phyloP scores from a whole-genome alignment of 345 rosid genomes.

The Eucalyptus coolabah region DNA sequence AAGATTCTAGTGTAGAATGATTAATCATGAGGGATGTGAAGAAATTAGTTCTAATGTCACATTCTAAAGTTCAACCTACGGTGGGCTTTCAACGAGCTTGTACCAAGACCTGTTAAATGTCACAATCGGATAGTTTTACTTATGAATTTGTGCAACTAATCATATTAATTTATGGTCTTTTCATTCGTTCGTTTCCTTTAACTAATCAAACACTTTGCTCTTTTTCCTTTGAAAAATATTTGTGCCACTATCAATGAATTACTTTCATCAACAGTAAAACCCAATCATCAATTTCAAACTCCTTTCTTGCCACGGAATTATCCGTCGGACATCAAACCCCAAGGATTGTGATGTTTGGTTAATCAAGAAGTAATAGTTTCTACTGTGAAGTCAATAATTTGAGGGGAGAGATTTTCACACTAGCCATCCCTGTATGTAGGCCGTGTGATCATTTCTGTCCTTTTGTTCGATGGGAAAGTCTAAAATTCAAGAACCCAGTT shows the following conservation, averaged over 20 bases:
- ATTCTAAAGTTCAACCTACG: not conserved
- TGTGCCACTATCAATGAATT: not conserved
- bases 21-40: not conserved
- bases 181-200: not conserved
- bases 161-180: not conserved
- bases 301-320: rapidly evolving
- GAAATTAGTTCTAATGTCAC: not conserved
- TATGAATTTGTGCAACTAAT: not conserved
- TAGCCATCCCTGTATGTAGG: not conserved
- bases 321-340: not conserved
- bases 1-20: not conserved
- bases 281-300: not conserved
- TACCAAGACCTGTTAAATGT: not conserved
- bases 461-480: not conserved
- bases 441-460: not conserved
- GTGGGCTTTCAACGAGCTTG: not conserved
- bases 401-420: not conserved
- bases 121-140: not conserved
- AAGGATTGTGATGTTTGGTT: not conserved
- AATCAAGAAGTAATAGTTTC: not conserved
- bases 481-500: not conserved
- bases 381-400: not conserved
- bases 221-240: not conserved
- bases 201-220: not conserved
- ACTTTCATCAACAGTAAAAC: rapidly evolving